Evolutionary conservation across 768 basidiomycete species (phyloP).

Genomic region (Phanerodontia chrysosporium): DNA sequence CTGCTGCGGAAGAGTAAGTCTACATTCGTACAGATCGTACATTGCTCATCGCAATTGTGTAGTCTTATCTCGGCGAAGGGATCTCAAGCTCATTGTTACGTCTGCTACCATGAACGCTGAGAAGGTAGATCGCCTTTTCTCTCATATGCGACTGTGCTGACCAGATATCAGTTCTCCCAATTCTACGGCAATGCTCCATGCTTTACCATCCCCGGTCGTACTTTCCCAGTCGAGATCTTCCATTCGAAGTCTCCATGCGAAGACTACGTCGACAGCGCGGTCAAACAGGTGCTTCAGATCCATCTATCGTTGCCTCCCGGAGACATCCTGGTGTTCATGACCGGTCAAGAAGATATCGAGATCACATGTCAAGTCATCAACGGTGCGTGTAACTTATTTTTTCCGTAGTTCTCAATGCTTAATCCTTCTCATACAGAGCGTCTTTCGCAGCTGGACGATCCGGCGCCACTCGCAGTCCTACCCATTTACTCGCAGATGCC

Average conservation of each 20-base stretch:
- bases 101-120: constrained; percentile 99
- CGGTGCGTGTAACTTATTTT: constrained; percentile 44
- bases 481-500: constrained; percentile 99
- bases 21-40: background rate
- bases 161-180: constrained; percentile 89
- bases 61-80: constrained; percentile 76
- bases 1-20: constrained; percentile 83
- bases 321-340: constrained; percentile 98
- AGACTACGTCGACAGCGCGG: constrained; percentile 96
- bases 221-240: constrained; percentile 96
- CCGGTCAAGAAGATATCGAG: constrained; percentile 99
- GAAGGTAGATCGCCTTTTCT: constrained; percentile 52
- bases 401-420: background rate
- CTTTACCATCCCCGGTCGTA: constrained; percentile 91
- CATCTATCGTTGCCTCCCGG: constrained; percentile 90
- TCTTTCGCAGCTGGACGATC: constrained; percentile 86
- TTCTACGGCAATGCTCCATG: constrained; percentile 95
- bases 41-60: background rate
- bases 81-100: constrained; percentile 94
- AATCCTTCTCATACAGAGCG: constrained; percentile 57
- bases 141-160: background rate
- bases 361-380: constrained; percentile 91
- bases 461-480: constrained; percentile 80
- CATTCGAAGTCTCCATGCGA: constrained; percentile 98
- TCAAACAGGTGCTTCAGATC: constrained; percentile 97